Conservation (phyloP, 768 basidiomycete species). For the Grammothele lineata region DNA sequence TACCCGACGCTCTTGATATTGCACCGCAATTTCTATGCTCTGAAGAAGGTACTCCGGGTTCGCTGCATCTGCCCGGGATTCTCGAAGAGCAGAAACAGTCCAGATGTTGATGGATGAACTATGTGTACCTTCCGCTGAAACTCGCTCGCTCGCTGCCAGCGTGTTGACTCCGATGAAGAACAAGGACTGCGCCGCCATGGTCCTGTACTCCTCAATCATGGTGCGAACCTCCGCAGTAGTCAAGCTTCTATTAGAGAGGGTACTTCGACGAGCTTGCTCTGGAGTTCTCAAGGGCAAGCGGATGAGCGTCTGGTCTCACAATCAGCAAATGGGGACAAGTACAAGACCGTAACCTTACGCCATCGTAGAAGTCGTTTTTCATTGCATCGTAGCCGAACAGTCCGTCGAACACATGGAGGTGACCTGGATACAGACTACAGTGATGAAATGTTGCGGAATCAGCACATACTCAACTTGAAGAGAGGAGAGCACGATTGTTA, state of each 20-base stretch:
- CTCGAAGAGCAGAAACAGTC: neutral
- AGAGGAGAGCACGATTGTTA: too few relatives aligned
- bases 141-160: neutral
- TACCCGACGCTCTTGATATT: too few relatives aligned
- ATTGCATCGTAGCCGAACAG: slow-evolving; percentile 36
- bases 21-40: too few relatives aligned
- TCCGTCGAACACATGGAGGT: slow-evolving; percentile 36
- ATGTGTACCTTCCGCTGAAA: neutral
- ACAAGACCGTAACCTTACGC: slow-evolving; percentile 38
- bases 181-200: neutral
- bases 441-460: too few relatives aligned
- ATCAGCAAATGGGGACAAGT: too few relatives aligned
- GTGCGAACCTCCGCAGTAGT: neutral
- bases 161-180: slow-evolving; percentile 1
- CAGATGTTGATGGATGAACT: neutral
- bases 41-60: too few relatives aligned
- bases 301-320: slow-evolving; percentile 48
- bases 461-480: too few relatives aligned
- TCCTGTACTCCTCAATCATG: neutral
- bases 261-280: slow-evolving; percentile 16
- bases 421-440: slow-evolving; percentile 37
- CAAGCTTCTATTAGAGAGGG: neutral
- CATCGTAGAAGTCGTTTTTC: slow-evolving; percentile 28
- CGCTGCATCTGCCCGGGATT: neutral
- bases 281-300: slow-evolving; percentile 38